Conservation (phyloP, 2,329 filamentous ascomycete genomes). For the Epichloe gansuensis region DNA sequence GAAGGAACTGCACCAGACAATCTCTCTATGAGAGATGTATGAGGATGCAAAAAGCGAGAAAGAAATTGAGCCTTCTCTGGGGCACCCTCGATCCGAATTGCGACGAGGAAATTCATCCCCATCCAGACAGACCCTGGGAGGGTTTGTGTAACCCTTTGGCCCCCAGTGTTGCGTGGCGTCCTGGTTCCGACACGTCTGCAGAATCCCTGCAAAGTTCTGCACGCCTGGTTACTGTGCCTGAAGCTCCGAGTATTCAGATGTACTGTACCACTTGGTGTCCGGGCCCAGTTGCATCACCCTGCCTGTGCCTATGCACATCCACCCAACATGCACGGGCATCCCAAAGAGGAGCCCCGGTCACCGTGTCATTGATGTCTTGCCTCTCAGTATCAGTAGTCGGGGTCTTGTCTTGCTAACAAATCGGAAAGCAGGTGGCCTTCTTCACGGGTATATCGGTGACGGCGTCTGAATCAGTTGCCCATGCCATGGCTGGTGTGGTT, state of each 20-base stretch:
- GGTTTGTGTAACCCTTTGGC: slow-evolving; percentile 10
- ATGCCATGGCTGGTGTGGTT: slow-evolving; percentile 4
- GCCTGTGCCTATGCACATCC: slow-evolving; percentile 9
- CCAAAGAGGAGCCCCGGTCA: slow-evolving; percentile 8
- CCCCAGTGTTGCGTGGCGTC: slow-evolving; percentile 14
- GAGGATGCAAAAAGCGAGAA: not conserved
- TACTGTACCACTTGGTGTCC: slow-evolving; percentile 12
- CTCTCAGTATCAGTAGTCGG: slow-evolving; percentile 2
- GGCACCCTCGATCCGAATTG: not conserved
- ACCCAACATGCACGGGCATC: slow-evolving; percentile 10
- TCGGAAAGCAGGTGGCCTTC: slow-evolving; percentile 6
- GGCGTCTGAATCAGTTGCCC: slow-evolving; percentile 5
- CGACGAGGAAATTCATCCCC: not conserved
- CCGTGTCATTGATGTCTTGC: slow-evolving; percentile 10
- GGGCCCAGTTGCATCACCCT: slow-evolving; percentile 8
- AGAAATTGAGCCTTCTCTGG: not conserved
- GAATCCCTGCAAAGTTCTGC: slow-evolving; percentile 10
- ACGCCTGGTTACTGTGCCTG: slow-evolving; percentile 10
- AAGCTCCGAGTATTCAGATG: slow-evolving; percentile 11
- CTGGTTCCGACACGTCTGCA: slow-evolving; percentile 13
- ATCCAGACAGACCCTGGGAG: not conserved
- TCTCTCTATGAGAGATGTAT: no score
- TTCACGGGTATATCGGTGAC: slow-evolving; percentile 6
- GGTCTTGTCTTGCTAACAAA: slow-evolving; percentile 4
- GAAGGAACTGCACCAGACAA: no score